Evolutionary conservation across 805 yeast species (phyloP), one percentile per base, ranked within the genome.

Genomic region (Spathaspora arborariae): DNA sequence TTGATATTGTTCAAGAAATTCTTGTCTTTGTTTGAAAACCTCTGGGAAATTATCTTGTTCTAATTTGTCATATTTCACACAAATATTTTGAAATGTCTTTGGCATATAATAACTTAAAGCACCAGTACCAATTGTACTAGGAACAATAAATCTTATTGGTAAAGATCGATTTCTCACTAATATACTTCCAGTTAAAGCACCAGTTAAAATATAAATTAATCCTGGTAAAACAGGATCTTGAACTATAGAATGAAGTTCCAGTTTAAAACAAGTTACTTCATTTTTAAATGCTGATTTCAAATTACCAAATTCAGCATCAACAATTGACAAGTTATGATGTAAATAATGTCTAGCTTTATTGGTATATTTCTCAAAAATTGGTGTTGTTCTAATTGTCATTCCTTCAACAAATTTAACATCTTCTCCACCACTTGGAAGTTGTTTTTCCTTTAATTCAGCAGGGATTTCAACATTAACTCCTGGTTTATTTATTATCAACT

Each of bases 191-290:
- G 80, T 56, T 50, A 83, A 73, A 3, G 82, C 63, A 5, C 76
- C 68, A 0, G 86, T 80, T 35, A 82, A 62, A 5, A 81, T 76
- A 55, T 78, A 76, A 42, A 81, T 72, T 36, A 76, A 58, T 38
- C 70, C 68, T 16, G 88, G 88, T 47, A 83, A 69, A 3, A 80
- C 64, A 5, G 82, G 81, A 51, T 80, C 85, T 44, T 62, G 68
- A 16, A 80, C 68, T 24, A 72, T 45, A 5, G 65, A 51, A 20
- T 66, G 51, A 42, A 72, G 63, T 41, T 60, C 62, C n/a, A 48
- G 45, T 27, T 59, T 54, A 3, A 76, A 46, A 18, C 56, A 55
- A 20, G 56, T 47, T 35, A 62, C 48, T 54, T 80, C 84, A 50
- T 79, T 76, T 20, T 52, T 47, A n/a, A 68, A 50, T 1, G 82